Evolutionary conservation across 2,329 filamentous ascomycete species (phyloP).

Genomic region (Monosporascus sp.): DNA sequence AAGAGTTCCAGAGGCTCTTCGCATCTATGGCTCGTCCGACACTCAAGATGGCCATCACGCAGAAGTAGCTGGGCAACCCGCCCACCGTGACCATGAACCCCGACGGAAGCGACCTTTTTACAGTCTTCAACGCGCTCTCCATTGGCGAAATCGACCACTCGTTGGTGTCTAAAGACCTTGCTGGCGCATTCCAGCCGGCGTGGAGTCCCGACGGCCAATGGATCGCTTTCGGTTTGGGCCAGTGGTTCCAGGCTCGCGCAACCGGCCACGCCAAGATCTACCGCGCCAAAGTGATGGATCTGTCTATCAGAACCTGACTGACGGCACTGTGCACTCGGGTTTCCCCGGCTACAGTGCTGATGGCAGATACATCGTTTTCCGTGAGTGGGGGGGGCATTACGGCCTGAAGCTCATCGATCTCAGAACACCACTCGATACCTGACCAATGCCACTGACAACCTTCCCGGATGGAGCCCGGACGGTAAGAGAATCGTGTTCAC

Average conservation of each 20-base stretch:
- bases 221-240: slow-evolving; percentile 34
- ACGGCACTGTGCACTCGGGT: slow-evolving; percentile 28
- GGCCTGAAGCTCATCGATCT: slow-evolving; percentile 30
- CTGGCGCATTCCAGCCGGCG: slow-evolving; percentile 34
- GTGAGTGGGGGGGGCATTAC: slow-evolving; percentile 18
- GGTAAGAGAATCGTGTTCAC: slow-evolving; percentile 34
- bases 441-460: slow-evolving; percentile 32
- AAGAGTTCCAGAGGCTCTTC: too few species aligned
- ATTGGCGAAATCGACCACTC: slow-evolving; percentile 25
- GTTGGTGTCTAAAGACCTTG: slow-evolving; percentile 14
- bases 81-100: slow-evolving; percentile 29
- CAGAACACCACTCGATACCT: slow-evolving; percentile 18
- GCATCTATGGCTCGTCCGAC: too few species aligned
- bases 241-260: slow-evolving; percentile 33
- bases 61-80: slow-evolving; percentile 34
- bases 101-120: slow-evolving; percentile 7
- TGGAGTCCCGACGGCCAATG: slow-evolving; percentile 32
- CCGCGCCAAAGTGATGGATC: slow-evolving; percentile 1
- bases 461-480: slow-evolving; percentile 33
- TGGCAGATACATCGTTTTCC: slow-evolving; percentile 30
- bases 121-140: neutral
- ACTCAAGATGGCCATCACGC: slow-evolving; percentile 22
- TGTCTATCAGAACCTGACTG: slow-evolving; percentile 26
- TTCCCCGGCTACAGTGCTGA: slow-evolving; percentile 34
- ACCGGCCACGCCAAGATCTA: slow-evolving; percentile 7